A percentile compares a stretch with the other conserved stretches of the same genome.
Conservation (phyloP, 345 rosid species). For the Geranium brycei region DNA sequence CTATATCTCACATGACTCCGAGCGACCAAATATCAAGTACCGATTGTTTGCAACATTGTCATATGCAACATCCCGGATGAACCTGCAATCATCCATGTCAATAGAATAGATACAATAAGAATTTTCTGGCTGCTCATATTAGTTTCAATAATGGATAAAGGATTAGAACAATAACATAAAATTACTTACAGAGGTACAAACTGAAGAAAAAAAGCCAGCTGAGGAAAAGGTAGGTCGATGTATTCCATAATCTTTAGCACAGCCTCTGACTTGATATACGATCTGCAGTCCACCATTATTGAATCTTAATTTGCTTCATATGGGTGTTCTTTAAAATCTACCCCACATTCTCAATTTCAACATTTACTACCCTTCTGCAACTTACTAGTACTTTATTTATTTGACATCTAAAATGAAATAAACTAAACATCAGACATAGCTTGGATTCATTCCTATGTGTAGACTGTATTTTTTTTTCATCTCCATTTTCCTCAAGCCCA, state of each 20-base stretch:
- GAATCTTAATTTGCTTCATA: neutral
- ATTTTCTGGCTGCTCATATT: neutral
- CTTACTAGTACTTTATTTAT: no score
- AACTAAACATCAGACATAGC: no score
- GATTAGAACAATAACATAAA: neutral
- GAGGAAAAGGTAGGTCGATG: slow-evolving; percentile 76
- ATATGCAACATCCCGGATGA: slow-evolving; percentile 51
- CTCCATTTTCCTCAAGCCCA: no score
- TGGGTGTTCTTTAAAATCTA: neutral
- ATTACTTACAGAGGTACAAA: slow-evolving; percentile 57
- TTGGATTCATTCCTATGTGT: no score
- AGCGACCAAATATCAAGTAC: slow-evolving; percentile 56
- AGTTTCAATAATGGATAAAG: neutral
- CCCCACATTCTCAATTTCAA: neutral
- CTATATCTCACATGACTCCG: slow-evolving; percentile 75
- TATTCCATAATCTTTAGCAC: slow-evolving; percentile 79
- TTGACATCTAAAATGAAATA: no score
- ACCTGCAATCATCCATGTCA: slow-evolving; percentile 27
- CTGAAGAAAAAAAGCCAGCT: slow-evolving; percentile 56
- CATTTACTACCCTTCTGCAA: neutral
- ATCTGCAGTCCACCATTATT: slow-evolving; percentile 31
- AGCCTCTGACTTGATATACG: slow-evolving; percentile 75
- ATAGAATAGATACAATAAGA: neutral
- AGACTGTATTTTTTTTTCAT: no score
- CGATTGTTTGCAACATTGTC: slow-evolving; percentile 73